Percentiles rank a stretch among this genome's conserved stretches.
These are phyloP conservation scores for Cucurbitaria berberidis DNA, from an alignment of 2,329 filamentous ascomycete genomes.

Conservation along the genomic window DNA sequence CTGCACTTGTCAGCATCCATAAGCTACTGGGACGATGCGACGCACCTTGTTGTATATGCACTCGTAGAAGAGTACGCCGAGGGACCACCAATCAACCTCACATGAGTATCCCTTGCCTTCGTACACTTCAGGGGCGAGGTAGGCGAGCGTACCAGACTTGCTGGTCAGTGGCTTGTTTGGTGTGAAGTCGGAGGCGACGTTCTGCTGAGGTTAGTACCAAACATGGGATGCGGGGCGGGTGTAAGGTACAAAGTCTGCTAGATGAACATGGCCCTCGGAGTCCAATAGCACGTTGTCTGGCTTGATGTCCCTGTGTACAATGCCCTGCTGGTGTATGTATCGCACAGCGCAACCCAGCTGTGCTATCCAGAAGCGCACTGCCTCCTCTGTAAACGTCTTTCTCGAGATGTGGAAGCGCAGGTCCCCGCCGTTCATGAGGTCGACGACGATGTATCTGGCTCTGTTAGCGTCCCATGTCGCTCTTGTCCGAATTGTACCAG, in stretches of 20 bases:
- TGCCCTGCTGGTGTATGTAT: conserved; percentile 52
- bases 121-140: conserved; percentile 95
- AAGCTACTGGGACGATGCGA: conserved; percentile 1
- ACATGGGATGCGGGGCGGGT: background rate
- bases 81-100: conserved; percentile 97
- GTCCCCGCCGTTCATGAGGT: conserved; percentile 97
- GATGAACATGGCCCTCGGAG: conserved; percentile 75
- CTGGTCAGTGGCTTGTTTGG: conserved; percentile 84
- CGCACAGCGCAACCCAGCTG: conserved; percentile 89
- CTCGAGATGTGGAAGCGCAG: conserved; percentile 96
- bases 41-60: conserved; percentile 97
- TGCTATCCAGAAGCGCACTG: conserved; percentile 95
- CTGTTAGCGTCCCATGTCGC: conserved; percentile 17
- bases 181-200: conserved; percentile 92
- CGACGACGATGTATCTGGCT: conserved; percentile 84
- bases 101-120: conserved; percentile 85
- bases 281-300: conserved; percentile 52
- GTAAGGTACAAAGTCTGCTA: conserved; percentile 88
- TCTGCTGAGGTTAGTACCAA: conserved; percentile 64
- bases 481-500: background rate
- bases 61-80: conserved; percentile 98
- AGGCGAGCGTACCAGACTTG: conserved; percentile 95
- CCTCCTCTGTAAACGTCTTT: conserved; percentile 97
- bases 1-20: conserved; percentile 53
- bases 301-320: conserved; percentile 53